Base-by-base conservation (phyloP, 768 basidiomycete genomes). In the Phanerochaete carnosa region DNA sequence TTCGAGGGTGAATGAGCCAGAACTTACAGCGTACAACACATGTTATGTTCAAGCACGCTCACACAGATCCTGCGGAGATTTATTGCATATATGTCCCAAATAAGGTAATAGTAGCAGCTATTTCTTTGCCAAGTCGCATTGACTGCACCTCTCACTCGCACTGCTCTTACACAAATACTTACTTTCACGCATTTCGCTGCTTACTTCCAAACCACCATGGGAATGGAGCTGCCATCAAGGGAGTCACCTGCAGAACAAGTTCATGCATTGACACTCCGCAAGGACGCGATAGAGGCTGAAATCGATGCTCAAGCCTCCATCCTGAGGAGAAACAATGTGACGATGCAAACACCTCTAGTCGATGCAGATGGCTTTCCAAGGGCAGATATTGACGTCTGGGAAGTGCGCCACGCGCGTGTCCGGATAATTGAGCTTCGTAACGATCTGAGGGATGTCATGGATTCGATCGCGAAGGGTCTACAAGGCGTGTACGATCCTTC, bases 291-390 rank as follows among this genome's bases (percentile, higher is more conserved):
- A 65, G 90, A 95, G 71, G 77, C 78, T 30, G 86, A 92, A 65
- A 81, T 95, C 55, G 79, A 82, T 57, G 74, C 77, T 11, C 85
- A 92, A 55, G 73, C 82, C 37, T 75, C 82, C 45, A 80, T 92
- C 57, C 83, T 94, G 65, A 76, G 79, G 66, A 76, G 80, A 53
- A 89, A 92, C 67, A 74, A 80, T 45, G 81, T 81, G 32, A 86
- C 82, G 1, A 83, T 94, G 78, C 74, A 83, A 26, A 83, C 89
- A 0, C 86, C 92, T 0, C 83, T 98, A 33, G 83, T 97, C 50
- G 94, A 97, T 69, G 63, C 77, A 0, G 91, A 97, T 55, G 96
- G 96, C 7, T 98, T 93, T 73, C 95, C 95, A 0, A 82, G 94
- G 15, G 85, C 84, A 15, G 90, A 96, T 74, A 82, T 98, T 62